A percentile compares a stretch with the other conserved stretches of the same genome.
These are phyloP conservation scores for Clavispora fructus DNA, from an alignment of 805 yeast species.

Conservation along the genomic window DNA sequence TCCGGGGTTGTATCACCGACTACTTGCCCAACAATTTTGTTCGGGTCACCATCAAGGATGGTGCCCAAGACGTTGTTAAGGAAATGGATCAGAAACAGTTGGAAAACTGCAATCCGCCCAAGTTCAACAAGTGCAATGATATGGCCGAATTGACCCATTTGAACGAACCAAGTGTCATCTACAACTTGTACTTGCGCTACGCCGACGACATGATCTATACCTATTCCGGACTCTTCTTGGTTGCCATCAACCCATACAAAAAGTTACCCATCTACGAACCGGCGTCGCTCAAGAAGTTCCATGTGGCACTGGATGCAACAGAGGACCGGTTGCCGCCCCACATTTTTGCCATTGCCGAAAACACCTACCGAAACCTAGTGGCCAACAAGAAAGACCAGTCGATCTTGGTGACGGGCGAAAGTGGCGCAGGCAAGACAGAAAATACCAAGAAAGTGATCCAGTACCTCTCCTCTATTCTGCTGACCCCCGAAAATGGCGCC, in stretches of 20 bases:
- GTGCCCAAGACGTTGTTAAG: slow-evolving; percentile 39
- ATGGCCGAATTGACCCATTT: slow-evolving; percentile 94
- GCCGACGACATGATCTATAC: slow-evolving; percentile 79
- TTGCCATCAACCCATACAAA: slow-evolving; percentile 91
- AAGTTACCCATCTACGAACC: slow-evolving; percentile 64
- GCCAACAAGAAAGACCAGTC: slow-evolving; percentile 74
- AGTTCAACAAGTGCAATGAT: slow-evolving; percentile 86
- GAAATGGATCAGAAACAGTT: slow-evolving; percentile 38
- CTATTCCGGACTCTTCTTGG: slow-evolving; percentile 90
- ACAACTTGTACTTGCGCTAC: slow-evolving; percentile 76
- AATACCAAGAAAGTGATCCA: slow-evolving; percentile 93
- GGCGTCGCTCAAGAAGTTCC: slow-evolving; percentile 53
- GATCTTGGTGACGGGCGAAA: slow-evolving; percentile 95
- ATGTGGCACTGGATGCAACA: slow-evolving; percentile 19
- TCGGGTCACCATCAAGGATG: slow-evolving; percentile 31
- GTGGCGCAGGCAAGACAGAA: slow-evolving; percentile 99
- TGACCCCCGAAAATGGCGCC: slow-evolving; percentile 17
- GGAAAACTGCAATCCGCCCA: slow-evolving; percentile 78
- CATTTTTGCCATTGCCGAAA: slow-evolving; percentile 84
- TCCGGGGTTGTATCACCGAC: slow-evolving; percentile 54
- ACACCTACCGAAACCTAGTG: slow-evolving; percentile 72
- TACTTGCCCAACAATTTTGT: slow-evolving; percentile 31
- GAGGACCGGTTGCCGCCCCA: slow-evolving; percentile 61
- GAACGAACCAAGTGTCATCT: slow-evolving; percentile 92
- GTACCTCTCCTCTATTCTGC: slow-evolving; percentile 75